phyloP scores from a whole-genome alignment of 23 red algal genomes.

The Gracilaria vermiculophylla region DNA sequence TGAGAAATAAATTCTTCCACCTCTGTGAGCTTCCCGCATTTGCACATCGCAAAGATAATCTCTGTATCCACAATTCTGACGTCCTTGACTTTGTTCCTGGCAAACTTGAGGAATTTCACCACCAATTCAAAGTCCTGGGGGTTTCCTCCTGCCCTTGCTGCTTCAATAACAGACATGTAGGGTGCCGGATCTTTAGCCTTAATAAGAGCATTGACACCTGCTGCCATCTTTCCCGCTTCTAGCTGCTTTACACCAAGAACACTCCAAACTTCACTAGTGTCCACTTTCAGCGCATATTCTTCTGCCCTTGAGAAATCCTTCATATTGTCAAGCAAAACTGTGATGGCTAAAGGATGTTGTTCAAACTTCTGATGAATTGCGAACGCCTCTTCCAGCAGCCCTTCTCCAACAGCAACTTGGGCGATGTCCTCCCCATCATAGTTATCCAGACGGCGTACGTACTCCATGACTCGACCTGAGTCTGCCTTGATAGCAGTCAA shows the following conservation, averaged over 20 bases:
- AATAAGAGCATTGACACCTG: constrained; percentile 85
- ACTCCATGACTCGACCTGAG: constrained; percentile 85
- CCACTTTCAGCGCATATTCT: constrained; percentile 86
- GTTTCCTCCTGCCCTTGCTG: constrained; percentile 64
- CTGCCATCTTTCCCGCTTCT: constrained; percentile 74
- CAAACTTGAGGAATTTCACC: constrained; percentile 89
- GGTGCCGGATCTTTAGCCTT: constrained; percentile 80
- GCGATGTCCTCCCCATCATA: constrained; percentile 92
- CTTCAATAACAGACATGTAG: constrained; percentile 80
- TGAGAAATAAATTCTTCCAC: constrained; percentile 92
- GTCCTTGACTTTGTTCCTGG: constrained; percentile 93
- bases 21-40: constrained; percentile 83
- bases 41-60: constrained; percentile 88
- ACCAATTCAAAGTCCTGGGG: constrained; percentile 78
- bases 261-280: constrained; percentile 80
- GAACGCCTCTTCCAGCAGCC: constrained; percentile 93
- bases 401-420: constrained; percentile 75
- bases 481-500: constrained; percentile 94
- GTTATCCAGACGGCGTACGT: constrained; percentile 90
- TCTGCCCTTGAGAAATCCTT: constrained; percentile 84
- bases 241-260: constrained; percentile 80
- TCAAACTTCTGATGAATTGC: constrained; percentile 89
- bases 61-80: constrained; percentile 91
- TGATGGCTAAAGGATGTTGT: constrained; percentile 70
- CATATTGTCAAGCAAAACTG: constrained; percentile 78